These are phyloP conservation scores for Capsicum baccatum DNA, from an alignment of 257 asterid genomes.

Conservation along the genomic window DNA sequence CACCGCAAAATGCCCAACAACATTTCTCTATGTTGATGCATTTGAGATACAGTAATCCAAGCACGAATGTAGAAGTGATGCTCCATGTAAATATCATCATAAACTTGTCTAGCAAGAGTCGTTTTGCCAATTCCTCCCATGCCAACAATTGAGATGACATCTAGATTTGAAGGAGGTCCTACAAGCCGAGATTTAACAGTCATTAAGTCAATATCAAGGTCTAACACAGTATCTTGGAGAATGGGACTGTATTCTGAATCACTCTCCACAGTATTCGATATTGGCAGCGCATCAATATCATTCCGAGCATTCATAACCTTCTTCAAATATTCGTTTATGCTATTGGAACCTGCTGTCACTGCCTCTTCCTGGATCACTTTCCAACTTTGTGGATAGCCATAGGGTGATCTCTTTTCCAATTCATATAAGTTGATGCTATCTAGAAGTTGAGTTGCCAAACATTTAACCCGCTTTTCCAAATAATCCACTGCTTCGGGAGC, in stretches of 20 bases:
- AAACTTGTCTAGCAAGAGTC: neutral
- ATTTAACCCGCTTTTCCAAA: neutral
- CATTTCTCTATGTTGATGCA: too few species aligned
- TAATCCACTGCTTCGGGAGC: constrained; percentile 2
- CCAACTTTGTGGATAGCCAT: neutral
- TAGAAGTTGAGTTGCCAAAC: neutral
- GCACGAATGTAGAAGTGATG: too few species aligned
- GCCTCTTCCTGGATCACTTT: neutral
- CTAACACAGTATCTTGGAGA: neutral
- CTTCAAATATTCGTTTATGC: constrained; percentile 4
- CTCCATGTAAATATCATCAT: too few species aligned
- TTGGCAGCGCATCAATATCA: neutral
- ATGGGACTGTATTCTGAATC: neutral
- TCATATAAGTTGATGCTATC: neutral
- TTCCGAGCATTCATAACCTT: neutral
- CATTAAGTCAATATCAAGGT: neutral
- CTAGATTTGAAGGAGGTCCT: constrained; percentile 3
- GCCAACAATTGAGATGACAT: constrained; percentile 1
- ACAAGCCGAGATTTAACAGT: neutral
- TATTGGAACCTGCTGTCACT: neutral
- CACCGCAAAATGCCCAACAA: too few species aligned
- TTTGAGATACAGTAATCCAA: too few species aligned
- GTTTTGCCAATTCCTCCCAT: constrained; percentile 19
- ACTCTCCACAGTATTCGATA: neutral
- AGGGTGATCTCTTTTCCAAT: neutral